Evolutionary conservation across 2,329 filamentous ascomycete species (phyloP).

Genomic region (Chalara sp.): DNA sequence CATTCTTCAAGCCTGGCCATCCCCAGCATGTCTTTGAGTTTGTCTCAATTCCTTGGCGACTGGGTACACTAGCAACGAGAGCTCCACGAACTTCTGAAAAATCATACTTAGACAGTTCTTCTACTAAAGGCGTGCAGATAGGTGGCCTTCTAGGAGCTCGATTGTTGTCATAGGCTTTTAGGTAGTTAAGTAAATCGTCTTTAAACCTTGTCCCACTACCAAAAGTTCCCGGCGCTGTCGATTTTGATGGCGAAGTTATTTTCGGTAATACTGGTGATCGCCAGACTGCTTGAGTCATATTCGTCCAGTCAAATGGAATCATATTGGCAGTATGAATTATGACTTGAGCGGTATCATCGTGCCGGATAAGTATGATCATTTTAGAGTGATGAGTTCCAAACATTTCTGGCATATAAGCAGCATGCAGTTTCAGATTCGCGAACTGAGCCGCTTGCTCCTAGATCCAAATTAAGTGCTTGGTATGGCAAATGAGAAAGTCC

Average conservation of each 20-base stretch:
- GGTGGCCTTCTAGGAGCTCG: constrained; percentile 27
- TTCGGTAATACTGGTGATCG: constrained; percentile 60
- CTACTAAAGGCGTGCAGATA: constrained; percentile 47
- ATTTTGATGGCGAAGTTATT: not conserved
- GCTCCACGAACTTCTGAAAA: constrained; percentile 64
- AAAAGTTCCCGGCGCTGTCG: constrained; percentile 13
- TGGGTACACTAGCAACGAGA: constrained; percentile 73
- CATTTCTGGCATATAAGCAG: constrained; percentile 73
- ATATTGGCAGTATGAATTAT: constrained; percentile 88
- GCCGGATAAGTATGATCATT: constrained; percentile 77
- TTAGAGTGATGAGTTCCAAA: constrained; percentile 73
- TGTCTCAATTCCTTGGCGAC: constrained; percentile 46
- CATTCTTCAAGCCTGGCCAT: constrained; percentile 61
- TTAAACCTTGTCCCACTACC: constrained; percentile 71
- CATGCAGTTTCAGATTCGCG: constrained; percentile 62
- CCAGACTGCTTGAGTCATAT: constrained; percentile 84
- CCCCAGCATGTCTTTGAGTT: constrained; percentile 61
- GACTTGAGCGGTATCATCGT: constrained; percentile 70
- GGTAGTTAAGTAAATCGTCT: constrained; percentile 64
- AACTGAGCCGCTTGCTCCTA: constrained; percentile 56
- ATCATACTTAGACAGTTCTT: constrained; percentile 55
- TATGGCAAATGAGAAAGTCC: constrained; percentile 32
- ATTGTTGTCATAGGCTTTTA: constrained; percentile 59
- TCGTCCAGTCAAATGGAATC: constrained; percentile 80
- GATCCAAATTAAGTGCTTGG: not conserved